Conservation (phyloP, 2,329 filamentous ascomycete species). For the Chaetomium olivaceum region DNA sequence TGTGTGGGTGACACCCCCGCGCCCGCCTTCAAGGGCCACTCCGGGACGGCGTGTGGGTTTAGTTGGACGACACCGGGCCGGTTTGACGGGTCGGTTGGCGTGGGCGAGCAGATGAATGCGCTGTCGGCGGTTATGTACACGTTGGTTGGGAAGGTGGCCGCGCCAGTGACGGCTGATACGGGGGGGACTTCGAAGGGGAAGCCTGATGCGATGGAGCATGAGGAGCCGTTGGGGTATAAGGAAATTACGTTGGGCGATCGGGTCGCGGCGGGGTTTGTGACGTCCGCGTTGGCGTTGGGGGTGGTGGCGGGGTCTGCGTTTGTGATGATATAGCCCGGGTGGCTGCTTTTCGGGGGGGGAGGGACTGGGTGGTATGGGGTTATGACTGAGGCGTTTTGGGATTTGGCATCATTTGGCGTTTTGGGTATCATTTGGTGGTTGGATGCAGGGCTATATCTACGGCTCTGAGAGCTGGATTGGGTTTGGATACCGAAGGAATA, state of each 20-base stretch:
- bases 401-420: slow-evolving; percentile 7
- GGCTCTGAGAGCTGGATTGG: slow-evolving; percentile 16
- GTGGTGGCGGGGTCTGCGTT: slow-evolving; percentile 54
- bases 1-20: slow-evolving; percentile 50
- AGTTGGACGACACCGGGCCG: slow-evolving; percentile 54
- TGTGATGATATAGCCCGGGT: slow-evolving; percentile 41
- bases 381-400: slow-evolving; percentile 4
- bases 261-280: slow-evolving; percentile 59
- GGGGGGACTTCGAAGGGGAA: slow-evolving; percentile 62
- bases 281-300: slow-evolving; percentile 50
- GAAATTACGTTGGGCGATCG: slow-evolving; percentile 53
- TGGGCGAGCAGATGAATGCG: slow-evolving; percentile 70
- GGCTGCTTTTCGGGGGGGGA: slow-evolving; percentile 8
- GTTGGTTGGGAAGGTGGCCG: slow-evolving; percentile 46
- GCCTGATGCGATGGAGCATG: slow-evolving; percentile 46
- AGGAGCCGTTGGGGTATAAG: slow-evolving; percentile 31
- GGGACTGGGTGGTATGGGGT: not conserved
- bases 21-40: slow-evolving; percentile 49
- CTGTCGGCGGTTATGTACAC: slow-evolving; percentile 64
- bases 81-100: slow-evolving; percentile 63
- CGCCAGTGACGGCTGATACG: slow-evolving; percentile 53
- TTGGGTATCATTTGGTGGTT: slow-evolving; percentile 2
- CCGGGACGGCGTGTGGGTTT: slow-evolving; percentile 67
- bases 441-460: not conserved
- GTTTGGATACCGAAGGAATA: not conserved